Percentiles rank a stretch among this genome's conserved stretches.
Conservation (phyloP, 805 yeast genomes). For the Scheffersomyces spartinae region DNA sequence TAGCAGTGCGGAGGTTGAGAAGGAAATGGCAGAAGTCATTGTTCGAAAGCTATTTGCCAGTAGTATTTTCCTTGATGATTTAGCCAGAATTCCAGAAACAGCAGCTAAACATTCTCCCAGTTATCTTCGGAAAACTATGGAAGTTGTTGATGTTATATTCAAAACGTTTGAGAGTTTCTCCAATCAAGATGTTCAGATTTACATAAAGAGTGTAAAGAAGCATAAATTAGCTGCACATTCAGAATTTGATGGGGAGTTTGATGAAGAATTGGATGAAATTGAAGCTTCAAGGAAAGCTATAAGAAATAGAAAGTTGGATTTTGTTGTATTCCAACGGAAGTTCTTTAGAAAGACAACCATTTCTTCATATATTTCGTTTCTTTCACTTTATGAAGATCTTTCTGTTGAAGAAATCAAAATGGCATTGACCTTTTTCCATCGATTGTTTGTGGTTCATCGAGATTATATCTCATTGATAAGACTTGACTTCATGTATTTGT, state of each 20-base stretch:
- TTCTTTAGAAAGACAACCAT: conserved; percentile 52
- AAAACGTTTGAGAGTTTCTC: conserved; percentile 60
- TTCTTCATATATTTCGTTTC: conserved; percentile 50
- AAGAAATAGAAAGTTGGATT: conserved; percentile 38
- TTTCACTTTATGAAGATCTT: conserved; percentile 53
- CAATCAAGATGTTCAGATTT: conserved; percentile 39
- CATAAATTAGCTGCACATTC: conserved; percentile 3
- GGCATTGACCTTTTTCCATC: conserved; percentile 59
- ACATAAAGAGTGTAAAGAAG: conserved; percentile 20
- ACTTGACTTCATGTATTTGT: conserved; percentile 60
- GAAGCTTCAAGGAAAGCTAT: conserved; percentile 23
- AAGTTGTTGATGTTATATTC: conserved; percentile 51
- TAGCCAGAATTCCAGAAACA: conserved; percentile 49
- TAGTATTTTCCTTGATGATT: conserved; percentile 41
- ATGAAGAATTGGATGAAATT: conserved; percentile 13
- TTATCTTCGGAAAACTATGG: conserved; percentile 49
- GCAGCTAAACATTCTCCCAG: conserved; percentile 55
- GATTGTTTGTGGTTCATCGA: conserved; percentile 47
- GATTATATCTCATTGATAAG: conserved; percentile 50
- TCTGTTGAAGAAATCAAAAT: conserved; percentile 47
- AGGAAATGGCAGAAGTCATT: conserved; percentile 42
- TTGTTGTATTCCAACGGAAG: conserved; percentile 22
- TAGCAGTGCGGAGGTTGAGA: conserved; percentile 30
- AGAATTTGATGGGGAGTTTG: conserved; percentile 5
- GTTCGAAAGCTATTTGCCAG: conserved; percentile 62